Percentiles rank a stretch among this genome's conserved stretches.
These are phyloP conservation scores for Haematococcus lacustris DNA, from an alignment of 139 green algal genomes.

Conservation along the genomic window DNA sequence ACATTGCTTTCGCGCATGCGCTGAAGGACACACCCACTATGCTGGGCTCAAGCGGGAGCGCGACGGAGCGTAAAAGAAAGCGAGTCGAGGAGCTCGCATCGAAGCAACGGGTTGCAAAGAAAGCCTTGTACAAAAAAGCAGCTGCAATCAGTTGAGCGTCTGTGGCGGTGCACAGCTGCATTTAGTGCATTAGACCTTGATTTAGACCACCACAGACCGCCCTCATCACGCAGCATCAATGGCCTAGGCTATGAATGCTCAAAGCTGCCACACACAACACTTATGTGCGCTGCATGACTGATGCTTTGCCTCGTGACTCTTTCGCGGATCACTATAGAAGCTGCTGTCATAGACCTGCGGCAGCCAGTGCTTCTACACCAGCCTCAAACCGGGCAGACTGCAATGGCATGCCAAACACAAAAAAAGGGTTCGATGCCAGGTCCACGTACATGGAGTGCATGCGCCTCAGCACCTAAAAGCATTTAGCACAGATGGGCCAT, in stretches of 20 bases:
- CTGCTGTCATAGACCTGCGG: too few relatives aligned
- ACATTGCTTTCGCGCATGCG: constrained; percentile 83
- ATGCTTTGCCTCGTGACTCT: too few relatives aligned
- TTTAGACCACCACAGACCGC: too few relatives aligned
- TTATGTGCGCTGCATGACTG: too few relatives aligned
- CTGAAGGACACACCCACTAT: constrained; percentile 56
- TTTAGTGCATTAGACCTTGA: too few relatives aligned
- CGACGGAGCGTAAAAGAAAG: constrained; percentile 45
- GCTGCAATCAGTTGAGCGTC: too few relatives aligned
- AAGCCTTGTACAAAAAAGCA: constrained; percentile 16
- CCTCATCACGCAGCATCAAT: too few relatives aligned
- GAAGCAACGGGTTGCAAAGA: constrained; percentile 7
- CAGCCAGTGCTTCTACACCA: constrained; percentile 15
- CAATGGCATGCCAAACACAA: constrained; percentile 20
- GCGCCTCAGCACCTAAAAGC: background rate
- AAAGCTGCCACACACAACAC: too few relatives aligned
- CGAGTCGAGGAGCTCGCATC: constrained; percentile 21
- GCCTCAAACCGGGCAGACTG: constrained; percentile 17
- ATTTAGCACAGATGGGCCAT: too few relatives aligned
- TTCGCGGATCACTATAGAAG: too few relatives aligned
- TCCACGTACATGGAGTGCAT: constrained; percentile 75
- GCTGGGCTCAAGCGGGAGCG: constrained; percentile 31
- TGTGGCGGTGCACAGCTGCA: too few relatives aligned
- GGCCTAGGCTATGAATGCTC: too few relatives aligned
- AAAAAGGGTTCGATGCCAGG: background rate